phyloP scores from a whole-genome alignment of 225 moss, liverwort and hornwort species.

The Lunularia cruciata region DNA sequence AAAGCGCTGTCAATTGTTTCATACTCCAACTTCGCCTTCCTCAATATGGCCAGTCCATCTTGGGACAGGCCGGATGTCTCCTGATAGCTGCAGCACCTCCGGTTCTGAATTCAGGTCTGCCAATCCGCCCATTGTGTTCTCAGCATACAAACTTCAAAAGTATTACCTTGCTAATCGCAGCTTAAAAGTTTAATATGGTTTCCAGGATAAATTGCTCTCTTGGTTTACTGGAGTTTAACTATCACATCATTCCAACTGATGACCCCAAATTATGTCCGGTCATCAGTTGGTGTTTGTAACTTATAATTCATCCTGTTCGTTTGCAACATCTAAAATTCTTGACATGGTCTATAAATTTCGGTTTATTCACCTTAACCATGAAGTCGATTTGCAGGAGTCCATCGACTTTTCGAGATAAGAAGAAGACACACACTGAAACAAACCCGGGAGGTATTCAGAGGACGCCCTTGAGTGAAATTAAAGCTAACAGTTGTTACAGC shows the following conservation, averaged over 20 bases:
- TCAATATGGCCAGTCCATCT: conserved; percentile 13
- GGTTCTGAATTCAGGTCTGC: conserved; percentile 31
- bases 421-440: conserved; percentile 32
- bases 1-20: conserved; percentile 38
- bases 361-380: too few species aligned
- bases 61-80: conserved; percentile 19
- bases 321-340: too few species aligned
- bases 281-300: too few species aligned
- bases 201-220: too few species aligned
- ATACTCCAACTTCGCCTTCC: conserved; percentile 13
- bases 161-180: too few species aligned
- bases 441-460: conserved; percentile 21
- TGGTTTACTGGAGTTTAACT: neutral
- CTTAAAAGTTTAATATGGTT: too few species aligned
- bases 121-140: too few species aligned
- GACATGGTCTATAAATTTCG: too few species aligned
- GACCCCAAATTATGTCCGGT: too few species aligned
- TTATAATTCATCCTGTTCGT: too few species aligned
- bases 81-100: conserved; percentile 15
- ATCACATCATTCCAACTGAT: too few species aligned
- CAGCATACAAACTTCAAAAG: too few species aligned
- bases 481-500: conserved; percentile 5
- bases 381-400: conserved; percentile 31
- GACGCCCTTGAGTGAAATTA: conserved; percentile 36
- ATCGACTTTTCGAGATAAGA: conserved; percentile 5